These are phyloP conservation scores for Geotrichum bryndzae DNA, from an alignment of 1,139 yeast species.

Conservation along the genomic window DNA sequence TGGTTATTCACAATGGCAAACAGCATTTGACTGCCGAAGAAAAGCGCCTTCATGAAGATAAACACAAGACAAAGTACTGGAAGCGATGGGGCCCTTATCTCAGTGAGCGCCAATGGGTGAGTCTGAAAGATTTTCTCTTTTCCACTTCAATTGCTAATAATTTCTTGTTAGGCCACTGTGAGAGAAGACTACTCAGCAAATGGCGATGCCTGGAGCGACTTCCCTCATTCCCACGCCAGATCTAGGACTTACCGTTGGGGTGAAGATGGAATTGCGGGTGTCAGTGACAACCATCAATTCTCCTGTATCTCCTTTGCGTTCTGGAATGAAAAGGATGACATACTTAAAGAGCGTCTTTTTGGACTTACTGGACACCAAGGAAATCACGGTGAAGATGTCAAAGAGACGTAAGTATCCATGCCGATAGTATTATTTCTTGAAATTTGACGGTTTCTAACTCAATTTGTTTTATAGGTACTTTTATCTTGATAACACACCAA, in stretches of 20 bases:
- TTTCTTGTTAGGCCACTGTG: constrained; percentile 55
- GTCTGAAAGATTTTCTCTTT: constrained; percentile 15
- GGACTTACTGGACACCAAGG: constrained; percentile 93
- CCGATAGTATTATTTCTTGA: background rate
- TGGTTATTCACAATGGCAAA: constrained; percentile 31
- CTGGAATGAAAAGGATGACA: constrained; percentile 88
- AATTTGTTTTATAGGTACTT: constrained; percentile 41
- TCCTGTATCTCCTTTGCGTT: constrained; percentile 74
- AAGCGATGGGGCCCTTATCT: constrained; percentile 91
- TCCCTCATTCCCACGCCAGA: constrained; percentile 82
- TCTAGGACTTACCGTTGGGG: constrained; percentile 92
- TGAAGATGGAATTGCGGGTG: constrained; percentile 93
- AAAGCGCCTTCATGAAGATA: constrained; percentile 56
- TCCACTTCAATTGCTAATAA: background rate
- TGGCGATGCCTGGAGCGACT: constrained; percentile 92
- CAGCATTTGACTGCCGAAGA: constrained; percentile 54
- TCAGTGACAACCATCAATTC: constrained; percentile 77
- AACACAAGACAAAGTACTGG: constrained; percentile 57
- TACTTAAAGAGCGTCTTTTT: constrained; percentile 79
- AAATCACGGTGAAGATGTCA: constrained; percentile 94
- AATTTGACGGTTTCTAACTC: background rate
- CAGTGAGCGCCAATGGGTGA: constrained; percentile 81
- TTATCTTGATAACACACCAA: constrained; percentile 85
- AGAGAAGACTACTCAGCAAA: constrained; percentile 79
- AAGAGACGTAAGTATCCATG: constrained; percentile 45